Evolutionary conservation across 805 yeast species (phyloP).

Genomic region (Candida xyloterini): DNA sequence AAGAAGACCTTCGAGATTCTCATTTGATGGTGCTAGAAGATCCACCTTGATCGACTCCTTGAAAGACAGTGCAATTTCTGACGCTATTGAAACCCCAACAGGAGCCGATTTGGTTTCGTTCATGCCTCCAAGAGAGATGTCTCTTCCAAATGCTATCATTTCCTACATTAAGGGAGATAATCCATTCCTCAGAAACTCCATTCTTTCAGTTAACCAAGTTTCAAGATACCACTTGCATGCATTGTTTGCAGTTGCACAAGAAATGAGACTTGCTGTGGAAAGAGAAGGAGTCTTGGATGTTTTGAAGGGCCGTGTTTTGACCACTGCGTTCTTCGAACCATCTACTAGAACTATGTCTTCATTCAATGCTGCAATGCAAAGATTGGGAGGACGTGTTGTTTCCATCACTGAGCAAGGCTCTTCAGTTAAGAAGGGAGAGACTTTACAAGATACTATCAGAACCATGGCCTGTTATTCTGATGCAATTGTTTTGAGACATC

Average conservation of each 20-base stretch:
- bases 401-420: slow-evolving; percentile 81
- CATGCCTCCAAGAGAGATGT: slow-evolving; percentile 67
- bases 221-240: slow-evolving; percentile 87
- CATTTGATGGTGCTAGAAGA: slow-evolving; percentile 42
- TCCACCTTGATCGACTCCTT: slow-evolving; percentile 30
- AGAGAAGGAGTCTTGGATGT: slow-evolving; percentile 92
- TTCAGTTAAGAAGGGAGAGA: slow-evolving; percentile 98
- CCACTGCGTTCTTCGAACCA: slow-evolving; percentile 97
- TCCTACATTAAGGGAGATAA: slow-evolving; percentile 77
- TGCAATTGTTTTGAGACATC: slow-evolving; percentile 96
- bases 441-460: slow-evolving; percentile 94
- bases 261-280: slow-evolving; percentile 94
- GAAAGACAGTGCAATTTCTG: slow-evolving; percentile 38
- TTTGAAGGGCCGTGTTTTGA: slow-evolving; percentile 83
- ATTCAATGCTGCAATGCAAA: slow-evolving; percentile 99
- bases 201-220: slow-evolving; percentile 85
- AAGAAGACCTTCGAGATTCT: slow-evolving; percentile 48
- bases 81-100: slow-evolving; percentile 43
- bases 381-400: slow-evolving; percentile 97
- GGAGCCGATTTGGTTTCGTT: slow-evolving; percentile 72
- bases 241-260: slow-evolving; percentile 95
- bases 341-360: slow-evolving; percentile 96
- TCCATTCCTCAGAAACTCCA: slow-evolving; percentile 85
- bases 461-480: slow-evolving; percentile 94
- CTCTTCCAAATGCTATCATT: slow-evolving; percentile 76